These are phyloP conservation scores for Penicillium sp. DNA, from an alignment of 2,329 filamentous ascomycete species.

Conservation along the genomic window DNA sequence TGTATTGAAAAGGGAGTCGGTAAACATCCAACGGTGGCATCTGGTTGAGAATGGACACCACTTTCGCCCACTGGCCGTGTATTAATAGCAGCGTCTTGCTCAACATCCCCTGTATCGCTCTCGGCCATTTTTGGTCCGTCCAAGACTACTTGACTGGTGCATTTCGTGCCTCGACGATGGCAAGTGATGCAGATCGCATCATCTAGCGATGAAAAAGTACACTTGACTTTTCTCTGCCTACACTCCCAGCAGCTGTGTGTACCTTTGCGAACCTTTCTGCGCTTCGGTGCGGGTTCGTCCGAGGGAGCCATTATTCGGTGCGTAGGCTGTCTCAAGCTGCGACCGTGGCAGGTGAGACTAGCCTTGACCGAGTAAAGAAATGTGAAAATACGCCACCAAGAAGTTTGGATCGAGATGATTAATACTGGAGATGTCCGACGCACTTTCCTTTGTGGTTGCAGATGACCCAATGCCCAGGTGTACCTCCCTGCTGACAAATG, in stretches of 20 bases:
- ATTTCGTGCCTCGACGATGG: slow-evolving; percentile 1
- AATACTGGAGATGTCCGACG: background rate
- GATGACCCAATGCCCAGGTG: background rate
- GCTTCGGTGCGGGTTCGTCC: slow-evolving; percentile 12
- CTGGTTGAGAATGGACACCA: background rate
- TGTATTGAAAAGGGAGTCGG: background rate
- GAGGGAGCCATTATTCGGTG: background rate
- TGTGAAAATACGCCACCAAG: background rate
- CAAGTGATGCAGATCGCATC: slow-evolving; percentile 8
- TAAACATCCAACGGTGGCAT: background rate
- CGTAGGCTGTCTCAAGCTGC: background rate
- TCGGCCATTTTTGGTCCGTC: background rate
- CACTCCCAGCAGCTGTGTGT: slow-evolving; percentile 21
- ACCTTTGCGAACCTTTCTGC: slow-evolving; percentile 31
- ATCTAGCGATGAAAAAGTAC: slow-evolving; percentile 17
- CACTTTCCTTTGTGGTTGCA: background rate
- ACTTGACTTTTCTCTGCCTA: background rate
- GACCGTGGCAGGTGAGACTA: background rate
- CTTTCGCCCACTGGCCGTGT: background rate
- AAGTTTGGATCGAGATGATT: background rate
- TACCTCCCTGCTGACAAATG: background rate
- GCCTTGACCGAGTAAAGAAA: background rate
- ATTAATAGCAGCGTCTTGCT: background rate
- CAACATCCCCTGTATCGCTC: background rate
- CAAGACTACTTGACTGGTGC: slow-evolving; percentile 13